Conservation (phyloP, 768 basidiomycete genomes). For the Boletus reticuloceps region DNA sequence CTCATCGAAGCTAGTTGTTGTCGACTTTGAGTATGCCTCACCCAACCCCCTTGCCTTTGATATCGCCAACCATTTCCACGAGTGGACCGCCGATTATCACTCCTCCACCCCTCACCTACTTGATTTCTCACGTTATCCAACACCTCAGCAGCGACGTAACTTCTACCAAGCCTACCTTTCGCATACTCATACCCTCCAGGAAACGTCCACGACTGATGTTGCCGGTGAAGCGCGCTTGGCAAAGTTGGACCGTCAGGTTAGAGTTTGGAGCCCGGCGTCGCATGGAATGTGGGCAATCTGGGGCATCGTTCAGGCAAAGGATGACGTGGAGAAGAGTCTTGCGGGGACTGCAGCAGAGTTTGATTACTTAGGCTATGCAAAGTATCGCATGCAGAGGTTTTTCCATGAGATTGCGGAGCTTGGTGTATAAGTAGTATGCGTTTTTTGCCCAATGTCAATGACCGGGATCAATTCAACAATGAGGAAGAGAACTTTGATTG, state of each 20-base stretch:
- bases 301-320: constrained; percentile 89
- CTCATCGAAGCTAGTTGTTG: constrained; percentile 78
- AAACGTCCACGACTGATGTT: constrained; percentile 21
- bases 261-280: constrained; percentile 84
- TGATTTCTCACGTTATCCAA: constrained; percentile 67
- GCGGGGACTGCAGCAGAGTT: constrained; percentile 65
- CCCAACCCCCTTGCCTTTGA: constrained; percentile 93
- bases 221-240: constrained; percentile 44
- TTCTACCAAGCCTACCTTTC: constrained; percentile 85
- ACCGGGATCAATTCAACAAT: no score
- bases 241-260: constrained; percentile 75
- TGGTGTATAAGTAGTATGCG: constrained; percentile 27
- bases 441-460: neutral
- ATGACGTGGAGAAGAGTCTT: constrained; percentile 57
- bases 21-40: constrained; percentile 96
- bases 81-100: constrained; percentile 95
- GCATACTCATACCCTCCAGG: constrained; percentile 38
- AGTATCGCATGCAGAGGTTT: constrained; percentile 63
- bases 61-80: constrained; percentile 95
- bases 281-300: constrained; percentile 94
- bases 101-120: constrained; percentile 65
- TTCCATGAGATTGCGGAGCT: constrained; percentile 50
- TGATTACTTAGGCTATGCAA: constrained; percentile 85
- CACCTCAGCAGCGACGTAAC: constrained; percentile 64
- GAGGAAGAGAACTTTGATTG: constrained; percentile 37